Base-by-base conservation (phyloP, 2,329 filamentous ascomycete genomes). In the Alternaria panax region DNA sequence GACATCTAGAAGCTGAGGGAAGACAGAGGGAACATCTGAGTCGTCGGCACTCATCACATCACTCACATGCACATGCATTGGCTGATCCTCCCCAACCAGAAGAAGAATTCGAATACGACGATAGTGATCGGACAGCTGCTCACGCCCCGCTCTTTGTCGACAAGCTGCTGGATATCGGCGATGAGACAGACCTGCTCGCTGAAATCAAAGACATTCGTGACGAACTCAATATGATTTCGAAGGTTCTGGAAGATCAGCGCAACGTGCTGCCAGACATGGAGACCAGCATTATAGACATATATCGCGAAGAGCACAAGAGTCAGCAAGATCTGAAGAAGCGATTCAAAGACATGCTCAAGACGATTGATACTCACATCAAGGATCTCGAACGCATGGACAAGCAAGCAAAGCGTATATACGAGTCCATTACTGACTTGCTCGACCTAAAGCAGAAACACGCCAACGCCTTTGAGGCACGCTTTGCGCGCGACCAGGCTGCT, bases 401-500 rank as follows among this genome's bases (percentile, higher is more conserved):
- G 51, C 87, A 88, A 71, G 87, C 87, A 0, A 81, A 84, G 57
- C 81, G 84, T 22, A 85, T 89, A 60, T 88, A 89, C 68, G 78
- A 82, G 42, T 85, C 82, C 57, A 83, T 90, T 43, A 87, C 85
- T 0, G 85, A 89, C 64, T 77, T 90, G 5, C 83, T 90, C 0
- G 88, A 90, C 63, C 81, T 90, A 1, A 90, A 90, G 68, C 88
- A 90, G 67, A 90, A 90, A 72, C 87, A 90, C 58, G 87, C 87
- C 63, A 90, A 90, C 74, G 87, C 86, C 0, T 85, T 89, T 46
- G 88, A 90, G 70, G 88, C 87, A 1, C 84, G 87, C 3, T 89
- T 85, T 52, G 83, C 85, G 0, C 80, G 84, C 18, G 85, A 89
- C 50, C 87, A 89, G 72, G 87, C 88, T 0, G 82, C 85, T 3